phyloP scores from a whole-genome alignment of 2,329 filamentous ascomycete genomes.

The Aspergillus vadensis region DNA sequence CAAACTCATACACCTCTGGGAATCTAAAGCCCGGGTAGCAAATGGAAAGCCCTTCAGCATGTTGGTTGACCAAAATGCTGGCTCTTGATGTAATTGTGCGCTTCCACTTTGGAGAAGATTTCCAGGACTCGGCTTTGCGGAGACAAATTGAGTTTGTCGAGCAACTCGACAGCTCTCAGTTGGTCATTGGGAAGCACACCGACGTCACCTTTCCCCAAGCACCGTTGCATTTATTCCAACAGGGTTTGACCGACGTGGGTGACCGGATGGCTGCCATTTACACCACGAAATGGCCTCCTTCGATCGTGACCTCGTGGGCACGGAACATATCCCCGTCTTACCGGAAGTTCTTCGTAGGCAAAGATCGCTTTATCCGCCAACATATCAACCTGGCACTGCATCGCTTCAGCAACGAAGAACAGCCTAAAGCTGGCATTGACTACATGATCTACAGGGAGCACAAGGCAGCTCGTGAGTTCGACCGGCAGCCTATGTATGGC shows the following conservation, averaged over 20 bases:
- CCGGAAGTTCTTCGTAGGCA: neutral
- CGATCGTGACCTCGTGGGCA: neutral
- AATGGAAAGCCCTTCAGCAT: conserved; percentile 36
- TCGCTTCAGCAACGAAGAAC: neutral
- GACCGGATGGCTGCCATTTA: neutral
- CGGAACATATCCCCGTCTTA: neutral
- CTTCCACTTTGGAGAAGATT: neutral
- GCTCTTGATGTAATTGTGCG: conserved; percentile 40
- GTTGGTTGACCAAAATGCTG: conserved; percentile 34
- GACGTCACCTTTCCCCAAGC: neutral
- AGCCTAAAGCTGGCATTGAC: neutral
- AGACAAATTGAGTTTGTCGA: neutral
- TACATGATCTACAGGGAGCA: neutral
- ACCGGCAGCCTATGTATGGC: neutral
- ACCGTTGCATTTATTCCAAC: neutral
- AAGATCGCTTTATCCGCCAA: conserved; percentile 32
- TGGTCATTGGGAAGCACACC: neutral
- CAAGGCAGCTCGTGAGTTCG: neutral
- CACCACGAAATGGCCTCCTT: neutral
- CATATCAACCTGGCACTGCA: neutral
- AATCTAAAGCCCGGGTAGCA: conserved; percentile 30
- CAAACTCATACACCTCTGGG: conserved; percentile 35
- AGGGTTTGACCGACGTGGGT: neutral
- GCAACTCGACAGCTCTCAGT: neutral
- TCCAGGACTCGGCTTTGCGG: neutral